These are phyloP conservation scores for Stephanocyclus meneghinianus DNA, from an alignment of 352 stramenopile genomes.

Conservation along the genomic window DNA sequence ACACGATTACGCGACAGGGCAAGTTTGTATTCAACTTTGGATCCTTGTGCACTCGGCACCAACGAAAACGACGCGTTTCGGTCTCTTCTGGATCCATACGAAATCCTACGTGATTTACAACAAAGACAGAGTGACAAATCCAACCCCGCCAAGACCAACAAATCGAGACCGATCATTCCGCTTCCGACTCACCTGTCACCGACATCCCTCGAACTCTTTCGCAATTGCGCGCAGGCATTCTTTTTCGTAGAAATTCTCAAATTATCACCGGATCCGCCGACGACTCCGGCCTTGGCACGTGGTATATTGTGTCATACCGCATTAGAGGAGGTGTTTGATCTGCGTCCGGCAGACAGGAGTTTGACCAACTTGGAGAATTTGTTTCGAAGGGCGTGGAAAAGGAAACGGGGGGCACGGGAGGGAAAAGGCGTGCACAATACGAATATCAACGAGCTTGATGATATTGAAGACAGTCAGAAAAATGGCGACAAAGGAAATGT, in stretches of 20 bases:
- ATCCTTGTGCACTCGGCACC: too few relatives aligned
- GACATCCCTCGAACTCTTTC: conserved; percentile 72
- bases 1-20: too few relatives aligned
- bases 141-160: not conserved
- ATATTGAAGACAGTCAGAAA: not conserved
- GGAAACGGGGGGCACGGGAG: conserved; percentile 23
- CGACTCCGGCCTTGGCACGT: conserved; percentile 55
- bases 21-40: too few relatives aligned
- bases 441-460: not conserved
- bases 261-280: conserved; percentile 53
- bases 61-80: not conserved
- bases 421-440: conserved; percentile 2
- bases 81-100: conserved; percentile 36
- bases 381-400: conserved; percentile 64
- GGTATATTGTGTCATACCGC: conserved; percentile 75
- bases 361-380: conserved; percentile 77
- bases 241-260: conserved; percentile 76
- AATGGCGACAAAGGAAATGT: conserved; percentile 34
- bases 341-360: conserved; percentile 62
- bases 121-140: conserved; percentile 11
- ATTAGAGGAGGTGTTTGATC: conserved; percentile 79
- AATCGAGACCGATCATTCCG: conserved; percentile 44
- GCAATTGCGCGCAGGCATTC: conserved; percentile 79
- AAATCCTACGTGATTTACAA: conserved; percentile 32
- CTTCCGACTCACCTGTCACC: conserved; percentile 74